Evolutionary conservation across 768 basidiomycete genomes (phyloP).

Genomic region (Lanmaoa rubissima): DNA sequence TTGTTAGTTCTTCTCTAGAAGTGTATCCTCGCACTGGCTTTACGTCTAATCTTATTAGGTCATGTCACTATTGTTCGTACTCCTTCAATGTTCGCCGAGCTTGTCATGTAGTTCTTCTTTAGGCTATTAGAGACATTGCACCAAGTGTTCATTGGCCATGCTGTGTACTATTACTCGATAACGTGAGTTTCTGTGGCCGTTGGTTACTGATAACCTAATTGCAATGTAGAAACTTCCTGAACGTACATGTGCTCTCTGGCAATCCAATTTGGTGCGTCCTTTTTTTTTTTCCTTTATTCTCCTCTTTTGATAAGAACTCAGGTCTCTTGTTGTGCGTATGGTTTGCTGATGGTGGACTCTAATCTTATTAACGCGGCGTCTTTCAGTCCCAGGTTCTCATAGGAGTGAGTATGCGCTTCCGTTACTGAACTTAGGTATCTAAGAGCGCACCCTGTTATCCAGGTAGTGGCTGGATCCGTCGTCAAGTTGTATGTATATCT

Average conservation of each 20-base stretch:
- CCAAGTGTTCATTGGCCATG: slow-evolving; percentile 50
- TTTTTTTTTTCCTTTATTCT: not conserved
- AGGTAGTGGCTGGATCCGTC: slow-evolving; percentile 55
- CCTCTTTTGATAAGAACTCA: slow-evolving; percentile 27
- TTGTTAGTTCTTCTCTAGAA: slow-evolving; percentile 40
- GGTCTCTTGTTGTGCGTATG: slow-evolving; percentile 48
- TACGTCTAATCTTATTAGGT: slow-evolving; percentile 25
- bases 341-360: slow-evolving; percentile 6
- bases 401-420: slow-evolving; percentile 30
- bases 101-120: not conserved
- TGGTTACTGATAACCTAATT: slow-evolving; percentile 2
- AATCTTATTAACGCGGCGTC: not conserved
- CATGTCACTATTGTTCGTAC: slow-evolving; percentile 31
- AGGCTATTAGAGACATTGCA: slow-evolving; percentile 50
- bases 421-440: not conserved
- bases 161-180: slow-evolving; percentile 53
- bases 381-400: slow-evolving; percentile 43
- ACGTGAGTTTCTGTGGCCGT: slow-evolving; percentile 37
- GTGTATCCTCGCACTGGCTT: not conserved
- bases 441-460: not conserved
- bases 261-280: slow-evolving; percentile 45
- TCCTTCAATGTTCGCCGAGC: not conserved
- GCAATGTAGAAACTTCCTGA: slow-evolving; percentile 38
- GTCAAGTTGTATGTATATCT: slow-evolving; percentile 49
- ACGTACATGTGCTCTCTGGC: slow-evolving; percentile 36